Percentiles rank a stretch among this genome's conserved stretches.
Conservation (phyloP, 495 filamentous ascomycete genomes). For the Podospora sp. region DNA sequence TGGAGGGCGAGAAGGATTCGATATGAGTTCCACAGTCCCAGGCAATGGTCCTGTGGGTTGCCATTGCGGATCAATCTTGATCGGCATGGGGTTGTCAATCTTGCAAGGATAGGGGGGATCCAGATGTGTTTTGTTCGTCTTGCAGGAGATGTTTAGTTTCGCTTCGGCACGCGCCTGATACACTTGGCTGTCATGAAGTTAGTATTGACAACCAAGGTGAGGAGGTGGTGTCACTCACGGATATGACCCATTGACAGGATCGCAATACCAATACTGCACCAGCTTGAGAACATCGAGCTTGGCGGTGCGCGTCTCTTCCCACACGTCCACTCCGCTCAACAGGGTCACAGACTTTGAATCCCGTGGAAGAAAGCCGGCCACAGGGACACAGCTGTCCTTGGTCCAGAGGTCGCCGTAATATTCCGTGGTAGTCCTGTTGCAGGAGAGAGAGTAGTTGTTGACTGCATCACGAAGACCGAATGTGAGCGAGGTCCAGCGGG, state of each 20-base stretch:
- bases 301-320: neutral
- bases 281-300: neutral
- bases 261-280: slow-evolving; percentile 4
- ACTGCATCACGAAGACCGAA: neutral
- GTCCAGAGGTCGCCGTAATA: too few species aligned
- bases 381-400: too few species aligned
- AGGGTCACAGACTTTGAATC: neutral
- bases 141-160: neutral
- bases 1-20: neutral
- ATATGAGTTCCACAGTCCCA: neutral
- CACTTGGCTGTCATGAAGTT: too few species aligned
- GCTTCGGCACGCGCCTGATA: neutral
- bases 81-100: neutral
- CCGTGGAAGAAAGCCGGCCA: neutral
- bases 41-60: neutral
- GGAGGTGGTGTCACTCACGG: too few species aligned
- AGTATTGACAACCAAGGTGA: too few species aligned
- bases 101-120: neutral
- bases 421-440: neutral
- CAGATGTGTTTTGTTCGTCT: neutral
- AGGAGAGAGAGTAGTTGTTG: slow-evolving; percentile 3
- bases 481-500: too few species aligned
- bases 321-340: neutral
- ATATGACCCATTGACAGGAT: neutral
- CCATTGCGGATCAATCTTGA: neutral